Conservation (phyloP, 2,329 filamentous ascomycete species). For the Aspergillus tubingensis region DNA sequence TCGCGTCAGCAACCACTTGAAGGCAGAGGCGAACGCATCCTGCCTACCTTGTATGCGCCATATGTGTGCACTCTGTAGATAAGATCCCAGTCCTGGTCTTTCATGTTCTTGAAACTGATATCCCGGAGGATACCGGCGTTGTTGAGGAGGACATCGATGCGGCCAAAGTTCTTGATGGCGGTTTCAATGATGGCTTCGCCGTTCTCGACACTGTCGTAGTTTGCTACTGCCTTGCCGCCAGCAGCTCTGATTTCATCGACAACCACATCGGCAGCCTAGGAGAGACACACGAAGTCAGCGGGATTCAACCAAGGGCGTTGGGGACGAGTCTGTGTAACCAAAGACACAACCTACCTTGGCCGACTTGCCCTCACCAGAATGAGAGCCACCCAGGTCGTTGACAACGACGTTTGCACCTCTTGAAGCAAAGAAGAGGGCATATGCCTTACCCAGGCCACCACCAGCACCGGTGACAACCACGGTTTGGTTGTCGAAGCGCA, state of each 20-base stretch:
- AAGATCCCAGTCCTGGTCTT: conserved; percentile 93
- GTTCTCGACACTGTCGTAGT: conserved; percentile 83
- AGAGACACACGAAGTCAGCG: conserved; percentile 31
- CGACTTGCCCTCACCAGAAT: conserved; percentile 87
- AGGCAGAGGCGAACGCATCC: background rate
- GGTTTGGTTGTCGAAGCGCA: conserved; percentile 85
- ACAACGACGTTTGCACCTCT: conserved; percentile 93
- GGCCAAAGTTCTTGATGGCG: conserved; percentile 55
- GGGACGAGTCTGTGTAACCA: background rate
- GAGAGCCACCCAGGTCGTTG: conserved; percentile 90
- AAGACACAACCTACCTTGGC: conserved; percentile 64
- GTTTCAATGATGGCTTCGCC: conserved; percentile 88
- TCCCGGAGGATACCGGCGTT: conserved; percentile 96
- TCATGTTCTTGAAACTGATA: conserved; percentile 98
- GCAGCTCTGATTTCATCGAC: conserved; percentile 65
- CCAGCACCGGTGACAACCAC: conserved; percentile 86
- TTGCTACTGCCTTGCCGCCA: conserved; percentile 94
- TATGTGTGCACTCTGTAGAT: conserved; percentile 90
- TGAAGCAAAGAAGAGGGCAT: conserved; percentile 85
- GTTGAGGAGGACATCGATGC: conserved; percentile 94
- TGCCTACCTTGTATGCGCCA: conserved; percentile 77
- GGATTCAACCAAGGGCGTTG: background rate
- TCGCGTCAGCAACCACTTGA: conserved; percentile 19
- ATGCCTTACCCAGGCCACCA: conserved; percentile 78
- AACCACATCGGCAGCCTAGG: conserved; percentile 60